These are phyloP conservation scores for Saturnispora halmiae DNA, from an alignment of 805 yeast species.

Conservation along the genomic window DNA sequence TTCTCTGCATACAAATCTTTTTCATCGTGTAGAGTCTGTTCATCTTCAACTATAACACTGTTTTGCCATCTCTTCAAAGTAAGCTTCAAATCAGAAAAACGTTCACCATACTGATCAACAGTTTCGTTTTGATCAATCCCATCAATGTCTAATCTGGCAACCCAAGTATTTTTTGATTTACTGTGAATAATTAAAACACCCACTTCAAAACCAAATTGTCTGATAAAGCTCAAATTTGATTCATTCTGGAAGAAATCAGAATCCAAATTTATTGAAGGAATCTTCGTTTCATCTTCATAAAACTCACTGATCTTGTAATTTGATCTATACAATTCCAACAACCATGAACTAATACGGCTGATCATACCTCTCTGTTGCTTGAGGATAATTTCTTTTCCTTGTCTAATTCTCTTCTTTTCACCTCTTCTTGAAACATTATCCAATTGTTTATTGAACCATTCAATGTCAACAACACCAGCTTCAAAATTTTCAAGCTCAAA, in stretches of 20 bases:
- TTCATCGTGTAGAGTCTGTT: constrained; percentile 40
- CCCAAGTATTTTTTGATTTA: constrained; percentile 43
- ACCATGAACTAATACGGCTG: constrained; percentile 46
- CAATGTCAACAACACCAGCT: constrained; percentile 71
- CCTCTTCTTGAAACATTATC: constrained; percentile 71
- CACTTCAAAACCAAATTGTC: constrained; percentile 53
- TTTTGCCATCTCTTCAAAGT: constrained; percentile 56
- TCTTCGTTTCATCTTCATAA: constrained; percentile 31
- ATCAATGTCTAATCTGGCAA: constrained; percentile 59
- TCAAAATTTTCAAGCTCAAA: constrained; percentile 87
- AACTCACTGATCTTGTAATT: constrained; percentile 28
- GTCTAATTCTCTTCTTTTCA: constrained; percentile 54
- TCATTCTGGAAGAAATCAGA: constrained; percentile 36
- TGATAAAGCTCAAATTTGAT: constrained; percentile 49
- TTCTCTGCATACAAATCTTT: constrained; percentile 63
- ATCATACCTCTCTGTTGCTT: constrained; percentile 72
- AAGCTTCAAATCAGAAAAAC: constrained; percentile 43
- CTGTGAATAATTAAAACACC: constrained; percentile 63
- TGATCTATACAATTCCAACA: constrained; percentile 23
- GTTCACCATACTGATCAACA: constrained; percentile 51
- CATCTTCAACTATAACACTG: constrained; percentile 54
- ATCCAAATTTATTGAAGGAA: constrained; percentile 41
- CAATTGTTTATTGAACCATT: constrained; percentile 83
- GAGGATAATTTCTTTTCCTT: constrained; percentile 54
- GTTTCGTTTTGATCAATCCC: constrained; percentile 63